These are phyloP conservation scores for Fusarium nygamai DNA, from an alignment of 2,329 filamentous ascomycete genomes.

Conservation along the genomic window DNA sequence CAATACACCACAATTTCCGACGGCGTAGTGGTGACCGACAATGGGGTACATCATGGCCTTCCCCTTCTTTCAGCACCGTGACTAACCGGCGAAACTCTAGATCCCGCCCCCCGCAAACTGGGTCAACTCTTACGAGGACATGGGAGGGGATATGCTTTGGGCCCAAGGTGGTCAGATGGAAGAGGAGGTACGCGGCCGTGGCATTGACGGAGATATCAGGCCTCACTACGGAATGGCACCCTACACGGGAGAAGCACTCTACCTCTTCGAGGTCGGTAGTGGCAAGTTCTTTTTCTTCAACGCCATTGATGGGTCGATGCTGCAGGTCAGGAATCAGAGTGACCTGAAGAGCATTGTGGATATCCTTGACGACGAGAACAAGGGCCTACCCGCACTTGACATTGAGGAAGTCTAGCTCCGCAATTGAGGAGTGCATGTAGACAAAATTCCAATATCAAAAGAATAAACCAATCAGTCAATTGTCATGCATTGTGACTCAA, in stretches of 20 bases:
- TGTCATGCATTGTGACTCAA: background rate
- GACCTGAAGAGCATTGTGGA: background rate
- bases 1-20: background rate
- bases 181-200: background rate
- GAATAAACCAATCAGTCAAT: background rate
- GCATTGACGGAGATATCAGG: background rate
- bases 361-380: background rate
- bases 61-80: background rate
- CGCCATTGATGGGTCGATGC: background rate
- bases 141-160: background rate
- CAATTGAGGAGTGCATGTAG: no score
- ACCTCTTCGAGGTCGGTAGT: background rate
- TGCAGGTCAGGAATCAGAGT: background rate
- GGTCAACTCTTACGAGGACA: background rate
- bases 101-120: background rate
- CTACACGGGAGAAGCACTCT: background rate
- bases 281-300: background rate
- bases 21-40: background rate
- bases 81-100: background rate
- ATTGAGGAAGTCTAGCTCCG: background rate
- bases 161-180: background rate
- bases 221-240: background rate
- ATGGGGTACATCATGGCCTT: background rate
- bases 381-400: background rate
- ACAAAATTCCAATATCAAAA: accelerated